A percentile compares a stretch with the other conserved stretches of the same genome.
phyloP scores from a whole-genome alignment of 208 protist genomes.

The Acanthamoeba royreba region DNA sequence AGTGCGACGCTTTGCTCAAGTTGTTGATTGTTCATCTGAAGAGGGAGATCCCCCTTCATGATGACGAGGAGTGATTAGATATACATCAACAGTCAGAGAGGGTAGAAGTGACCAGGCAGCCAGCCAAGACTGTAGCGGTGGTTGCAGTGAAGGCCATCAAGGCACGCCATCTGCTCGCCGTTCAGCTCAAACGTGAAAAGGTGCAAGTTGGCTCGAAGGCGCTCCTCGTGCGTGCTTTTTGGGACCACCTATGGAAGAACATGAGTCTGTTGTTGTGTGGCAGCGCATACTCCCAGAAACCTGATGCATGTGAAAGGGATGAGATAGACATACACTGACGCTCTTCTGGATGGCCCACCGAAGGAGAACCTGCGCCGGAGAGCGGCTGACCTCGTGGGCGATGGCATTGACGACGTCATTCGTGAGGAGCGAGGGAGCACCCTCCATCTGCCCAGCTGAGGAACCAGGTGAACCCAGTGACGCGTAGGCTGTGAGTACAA shows the following conservation, averaged over 20 bases:
- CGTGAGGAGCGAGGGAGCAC: background rate
- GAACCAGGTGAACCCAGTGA: conserved; percentile 55
- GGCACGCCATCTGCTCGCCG: conserved; percentile 77
- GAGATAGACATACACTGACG: too few species aligned
- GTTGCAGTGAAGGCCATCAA: conserved; percentile 59
- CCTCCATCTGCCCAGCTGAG: background rate
- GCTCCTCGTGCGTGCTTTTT: conserved; percentile 81
- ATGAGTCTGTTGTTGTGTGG: background rate
- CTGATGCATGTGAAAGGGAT: too few species aligned
- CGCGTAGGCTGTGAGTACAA: conserved; percentile 73
- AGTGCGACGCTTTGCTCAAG: background rate
- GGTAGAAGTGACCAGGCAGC: conserved; percentile 26
- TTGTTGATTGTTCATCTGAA: too few species aligned
- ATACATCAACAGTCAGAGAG: background rate
- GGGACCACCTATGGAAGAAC: conserved; percentile 72
- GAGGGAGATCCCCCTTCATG: too few species aligned
- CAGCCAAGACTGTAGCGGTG: background rate
- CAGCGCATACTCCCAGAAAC: too few species aligned
- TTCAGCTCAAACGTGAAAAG: conserved; percentile 86
- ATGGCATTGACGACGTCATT: conserved; percentile 39
- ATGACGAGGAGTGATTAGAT: too few species aligned
- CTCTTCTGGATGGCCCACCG: conserved; percentile 71
- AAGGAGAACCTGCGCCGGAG: conserved; percentile 52
- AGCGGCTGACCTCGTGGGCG: background rate
- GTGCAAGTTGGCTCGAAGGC: conserved; percentile 86